Conservation (phyloP, 2,329 filamentous ascomycete species). For the Bimuria novae-zelandiae region DNA sequence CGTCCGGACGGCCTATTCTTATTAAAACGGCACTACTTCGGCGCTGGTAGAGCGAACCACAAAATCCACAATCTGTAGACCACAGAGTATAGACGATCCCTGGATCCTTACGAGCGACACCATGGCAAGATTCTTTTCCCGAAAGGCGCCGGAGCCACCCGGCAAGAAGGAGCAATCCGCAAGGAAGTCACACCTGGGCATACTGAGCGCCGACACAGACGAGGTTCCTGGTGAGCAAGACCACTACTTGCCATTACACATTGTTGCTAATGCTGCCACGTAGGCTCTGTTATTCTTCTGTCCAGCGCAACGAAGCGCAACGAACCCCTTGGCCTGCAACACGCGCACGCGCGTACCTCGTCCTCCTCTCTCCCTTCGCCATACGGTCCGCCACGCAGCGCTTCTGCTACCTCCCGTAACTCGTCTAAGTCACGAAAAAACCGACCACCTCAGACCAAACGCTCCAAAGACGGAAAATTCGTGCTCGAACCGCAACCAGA, state of each 20-base stretch:
- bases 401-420: slow-evolving; percentile 27
- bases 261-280: background rate
- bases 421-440: slow-evolving; percentile 24
- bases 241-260: background rate
- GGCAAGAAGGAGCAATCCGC: slow-evolving; percentile 13
- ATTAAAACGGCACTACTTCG: too few species aligned
- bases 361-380: slow-evolving; percentile 55
- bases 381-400: slow-evolving; percentile 26
- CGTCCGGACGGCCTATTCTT: background rate
- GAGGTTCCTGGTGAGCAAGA: slow-evolving; percentile 76
- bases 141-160: slow-evolving; percentile 1
- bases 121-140: slow-evolving; percentile 12
- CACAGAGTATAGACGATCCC: background rate
- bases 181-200: slow-evolving; percentile 66
- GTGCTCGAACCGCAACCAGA: slow-evolving; percentile 92
- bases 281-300: slow-evolving; percentile 65
- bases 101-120: background rate
- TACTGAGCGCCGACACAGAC: slow-evolving; percentile 79
- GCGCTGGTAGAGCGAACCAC: too few species aligned
- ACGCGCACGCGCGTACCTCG: slow-evolving; percentile 65
- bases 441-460: slow-evolving; percentile 63
- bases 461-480: slow-evolving; percentile 78
- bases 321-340: slow-evolving; percentile 63
- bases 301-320: slow-evolving; percentile 61
- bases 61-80: background rate